Base-by-base conservation (phyloP, 2,329 filamentous ascomycete species). In the Bipolaris gigantea region DNA sequence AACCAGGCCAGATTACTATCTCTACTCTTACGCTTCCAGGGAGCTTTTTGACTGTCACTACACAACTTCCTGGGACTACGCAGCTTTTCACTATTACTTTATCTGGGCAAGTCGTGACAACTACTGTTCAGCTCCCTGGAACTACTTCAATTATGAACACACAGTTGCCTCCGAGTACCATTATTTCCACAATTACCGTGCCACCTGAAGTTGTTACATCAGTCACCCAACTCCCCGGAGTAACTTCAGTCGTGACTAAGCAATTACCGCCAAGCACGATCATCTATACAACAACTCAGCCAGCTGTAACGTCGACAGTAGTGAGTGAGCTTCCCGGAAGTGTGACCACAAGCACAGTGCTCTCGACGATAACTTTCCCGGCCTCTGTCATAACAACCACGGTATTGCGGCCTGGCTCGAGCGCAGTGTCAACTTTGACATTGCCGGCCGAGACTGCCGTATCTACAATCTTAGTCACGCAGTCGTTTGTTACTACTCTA, bases 381-480 rank as follows among this genome's bases (percentile, higher is more conserved):
- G 59, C 46, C 3, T 52, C 53, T 4, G 59, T 50, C 4, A 25
- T 55, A 5, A 18, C 50, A 27, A 60, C 35, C 27, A 59, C 55
- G 4, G 16, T 61, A 2, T 39, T 50, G 15, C 40, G 62, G 15
- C 59, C 55, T 2, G 57, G 44, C 19, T 49, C 59, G 2, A 63
- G 48, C 4, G 42, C 39, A 2, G 45, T 57, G 3, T 46, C 69
- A 4, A 73, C 70, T 4, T 61, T 65, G 8, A 60, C 63, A 2
- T 46, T 73, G 16, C 69, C 69, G 2, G 61, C 59, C 7, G 63
- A 56, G 16, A 72, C 67, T 0, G 57, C 65, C 1, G 38, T 65
- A 0, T 63, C 62, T 0, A 65, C 60, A 4, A 30, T 61, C 1
- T 23, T 64, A 5, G 51, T 64, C 3, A 66, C 64, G 2, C 49